Conservation (phyloP, 208 protist species). For the Trypanosoma scelopori region DNA sequence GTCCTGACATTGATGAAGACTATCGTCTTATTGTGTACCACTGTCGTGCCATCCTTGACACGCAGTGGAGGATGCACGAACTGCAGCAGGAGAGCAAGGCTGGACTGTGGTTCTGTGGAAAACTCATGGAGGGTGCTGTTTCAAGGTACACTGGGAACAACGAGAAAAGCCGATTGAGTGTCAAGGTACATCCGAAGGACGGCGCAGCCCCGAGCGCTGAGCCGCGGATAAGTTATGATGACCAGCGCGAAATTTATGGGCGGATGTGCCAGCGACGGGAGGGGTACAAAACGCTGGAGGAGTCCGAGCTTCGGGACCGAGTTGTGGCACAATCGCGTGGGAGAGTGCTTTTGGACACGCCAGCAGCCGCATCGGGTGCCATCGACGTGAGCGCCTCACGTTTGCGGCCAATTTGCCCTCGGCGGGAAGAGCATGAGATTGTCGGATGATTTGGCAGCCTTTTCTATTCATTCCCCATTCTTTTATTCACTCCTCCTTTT, state of each 20-base stretch:
- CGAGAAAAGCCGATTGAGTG: slow-evolving; percentile 70
- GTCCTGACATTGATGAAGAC: slow-evolving; percentile 76
- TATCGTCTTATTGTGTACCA: slow-evolving; percentile 75
- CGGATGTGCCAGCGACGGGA: slow-evolving; percentile 56
- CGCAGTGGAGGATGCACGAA: slow-evolving; percentile 62
- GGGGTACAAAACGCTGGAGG: slow-evolving; percentile 55
- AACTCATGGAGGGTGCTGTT: slow-evolving; percentile 55
- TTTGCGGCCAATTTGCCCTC: slow-evolving; percentile 60
- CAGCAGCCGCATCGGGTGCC: not conserved
- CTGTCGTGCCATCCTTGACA: slow-evolving; percentile 76
- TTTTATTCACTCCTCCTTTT: too few relatives aligned
- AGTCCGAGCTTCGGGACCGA: slow-evolving; percentile 71
- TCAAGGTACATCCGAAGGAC: slow-evolving; percentile 60
- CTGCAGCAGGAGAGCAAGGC: slow-evolving; percentile 34
- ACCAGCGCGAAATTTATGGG: slow-evolving; percentile 65
- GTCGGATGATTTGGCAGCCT: not conserved
- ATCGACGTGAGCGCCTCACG: slow-evolving; percentile 11
- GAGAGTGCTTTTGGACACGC: slow-evolving; percentile 27
- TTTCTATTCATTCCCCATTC: too few relatives aligned
- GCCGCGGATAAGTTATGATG: slow-evolving; percentile 79
- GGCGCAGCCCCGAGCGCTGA: slow-evolving; percentile 64
- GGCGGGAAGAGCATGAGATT: slow-evolving; percentile 54
- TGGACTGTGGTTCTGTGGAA: slow-evolving; percentile 78
- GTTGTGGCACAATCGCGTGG: slow-evolving; percentile 64
- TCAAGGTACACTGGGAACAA: slow-evolving; percentile 55